phyloP scores from a whole-genome alignment of 2,329 filamentous ascomycete genomes.

The Harringtonia lauricola region DNA sequence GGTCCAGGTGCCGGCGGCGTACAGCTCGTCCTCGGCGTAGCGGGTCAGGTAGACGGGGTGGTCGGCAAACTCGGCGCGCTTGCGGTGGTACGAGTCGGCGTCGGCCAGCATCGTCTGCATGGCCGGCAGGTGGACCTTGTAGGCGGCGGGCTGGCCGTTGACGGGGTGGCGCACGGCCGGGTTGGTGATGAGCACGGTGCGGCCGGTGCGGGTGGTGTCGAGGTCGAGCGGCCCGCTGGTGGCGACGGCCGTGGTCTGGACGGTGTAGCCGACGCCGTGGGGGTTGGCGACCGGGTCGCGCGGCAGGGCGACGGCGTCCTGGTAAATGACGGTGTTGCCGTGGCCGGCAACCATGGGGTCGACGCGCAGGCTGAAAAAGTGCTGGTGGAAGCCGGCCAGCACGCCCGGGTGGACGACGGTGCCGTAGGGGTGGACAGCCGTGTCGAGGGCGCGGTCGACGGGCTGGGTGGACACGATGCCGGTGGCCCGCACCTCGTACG shows the following conservation, averaged over 20 bases:
- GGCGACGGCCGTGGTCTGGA: conserved; percentile 30
- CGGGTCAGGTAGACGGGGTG: conserved; percentile 35
- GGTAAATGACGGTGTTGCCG: conserved; percentile 35
- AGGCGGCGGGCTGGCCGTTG: conserved; percentile 32
- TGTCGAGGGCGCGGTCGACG: conserved; percentile 45
- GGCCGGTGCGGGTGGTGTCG: conserved; percentile 40
- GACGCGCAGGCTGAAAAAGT: conserved; percentile 54
- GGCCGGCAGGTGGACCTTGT: conserved; percentile 30
- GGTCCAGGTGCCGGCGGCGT: conserved; percentile 29
- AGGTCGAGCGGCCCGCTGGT: conserved; percentile 36
- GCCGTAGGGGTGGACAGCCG: conserved; percentile 39
- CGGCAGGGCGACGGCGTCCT: conserved; percentile 29
- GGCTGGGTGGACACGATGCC: conserved; percentile 46
- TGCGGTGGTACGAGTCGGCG: conserved; percentile 25
- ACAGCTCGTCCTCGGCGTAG: conserved; percentile 30
- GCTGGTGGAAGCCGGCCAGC: conserved; percentile 59
- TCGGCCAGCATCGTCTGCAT: conserved; percentile 35
- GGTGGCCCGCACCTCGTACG: conserved; percentile 52
- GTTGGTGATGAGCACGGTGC: conserved; percentile 37
- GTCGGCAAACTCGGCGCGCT: conserved; percentile 29
- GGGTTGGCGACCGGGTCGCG: conserved; percentile 31
- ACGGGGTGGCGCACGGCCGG: conserved; percentile 28
- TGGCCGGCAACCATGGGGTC: conserved; percentile 41
- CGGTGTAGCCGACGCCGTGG: conserved; percentile 34
- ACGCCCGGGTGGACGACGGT: conserved; percentile 54